These are phyloP conservation scores for Sarcodon sp. DNA, from an alignment of 768 basidiomycete genomes.

Conservation along the genomic window DNA sequence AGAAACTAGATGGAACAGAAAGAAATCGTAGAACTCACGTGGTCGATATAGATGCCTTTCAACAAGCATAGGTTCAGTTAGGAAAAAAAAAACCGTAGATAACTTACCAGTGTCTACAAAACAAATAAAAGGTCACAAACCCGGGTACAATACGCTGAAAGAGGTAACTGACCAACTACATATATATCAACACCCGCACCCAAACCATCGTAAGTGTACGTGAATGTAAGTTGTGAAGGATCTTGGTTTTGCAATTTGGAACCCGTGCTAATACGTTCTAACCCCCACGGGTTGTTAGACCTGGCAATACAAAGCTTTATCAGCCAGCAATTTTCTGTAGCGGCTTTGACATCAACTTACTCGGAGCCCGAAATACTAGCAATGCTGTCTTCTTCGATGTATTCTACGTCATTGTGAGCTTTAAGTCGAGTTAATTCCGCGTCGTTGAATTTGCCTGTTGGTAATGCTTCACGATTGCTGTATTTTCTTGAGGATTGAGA, in stretches of 20 bases:
- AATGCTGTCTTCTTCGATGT: no score
- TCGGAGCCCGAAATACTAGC: conserved; percentile 6
- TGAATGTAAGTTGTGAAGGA: no score
- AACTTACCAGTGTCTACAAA: conserved; percentile 19
- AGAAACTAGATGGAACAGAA: no score
- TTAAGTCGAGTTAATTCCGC: conserved; percentile 8
- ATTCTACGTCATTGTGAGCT: conserved; percentile 9
- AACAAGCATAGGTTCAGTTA: neutral
- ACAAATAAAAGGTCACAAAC: conserved; percentile 16
- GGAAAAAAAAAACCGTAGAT: neutral
- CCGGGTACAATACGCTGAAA: conserved; percentile 6
- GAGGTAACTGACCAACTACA: conserved; percentile 20
- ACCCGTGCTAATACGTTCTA: conserved; percentile 8
- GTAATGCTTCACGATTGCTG: neutral
- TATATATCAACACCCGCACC: conserved; percentile 28
- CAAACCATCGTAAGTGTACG: conserved; percentile 16
- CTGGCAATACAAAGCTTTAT: neutral
- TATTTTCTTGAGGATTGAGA: neutral
- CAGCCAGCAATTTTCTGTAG: neutral
- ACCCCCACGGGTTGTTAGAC: conserved; percentile 11
- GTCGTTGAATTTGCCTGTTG: no score
- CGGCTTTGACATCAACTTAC: neutral
- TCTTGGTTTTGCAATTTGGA: no score
- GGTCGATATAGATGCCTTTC: neutral
- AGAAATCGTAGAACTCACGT: conserved; percentile 1